Base-by-base conservation (phyloP, 2,329 filamentous ascomycete genomes). In the Kalaharituber pfeilii region DNA sequence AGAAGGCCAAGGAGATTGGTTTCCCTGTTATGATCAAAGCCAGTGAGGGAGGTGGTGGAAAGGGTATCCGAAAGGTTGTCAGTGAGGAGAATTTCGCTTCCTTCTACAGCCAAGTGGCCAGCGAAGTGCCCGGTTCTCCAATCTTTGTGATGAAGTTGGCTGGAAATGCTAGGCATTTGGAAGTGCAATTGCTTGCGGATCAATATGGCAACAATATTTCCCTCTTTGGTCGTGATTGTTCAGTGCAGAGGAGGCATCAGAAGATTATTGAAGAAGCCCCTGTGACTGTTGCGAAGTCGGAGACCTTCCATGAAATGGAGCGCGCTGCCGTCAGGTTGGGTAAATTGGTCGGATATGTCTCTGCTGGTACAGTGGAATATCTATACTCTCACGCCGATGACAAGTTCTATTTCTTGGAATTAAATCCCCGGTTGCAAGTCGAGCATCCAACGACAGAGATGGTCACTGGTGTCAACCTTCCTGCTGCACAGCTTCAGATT, bases 71-170 rank as follows among this genome's bases (percentile, higher is more conserved):
- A 68, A 95, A 96, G 73, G 91, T 91, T 62, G 75, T 86, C 58
- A 75, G 75, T 58, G 88, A 94, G 68, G 82, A 89, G 42, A 81
- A 84, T 59, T 98, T 98, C 65, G 76, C 83, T 67, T 75, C 76
- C 63, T 75, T 96, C 47, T 98, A 96, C 77, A 91, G 93, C 70
- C 91, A 89, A 47, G 91, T 93, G 22, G 88, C 91, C 4, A 94
- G 83, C 69, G 93, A 98, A 70, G 96, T 98, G 62, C 93, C 91
- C 9, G 93, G 93, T 49, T 98, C 91, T 27, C 91, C 93, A 63
- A 98, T 98, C 71, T 98, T 98, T 77, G 94, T 98, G 73, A 98
- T 98, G 91, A 95, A 98, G 79, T 75, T 98, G 60, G 91, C 91
- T 50, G 91, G 89, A 63, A 94, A 94, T 67, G 91, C 91, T 39